These are phyloP conservation scores for Dillenia suffruticosa DNA, from an alignment of 164 flowering plant species.

Conservation along the genomic window DNA sequence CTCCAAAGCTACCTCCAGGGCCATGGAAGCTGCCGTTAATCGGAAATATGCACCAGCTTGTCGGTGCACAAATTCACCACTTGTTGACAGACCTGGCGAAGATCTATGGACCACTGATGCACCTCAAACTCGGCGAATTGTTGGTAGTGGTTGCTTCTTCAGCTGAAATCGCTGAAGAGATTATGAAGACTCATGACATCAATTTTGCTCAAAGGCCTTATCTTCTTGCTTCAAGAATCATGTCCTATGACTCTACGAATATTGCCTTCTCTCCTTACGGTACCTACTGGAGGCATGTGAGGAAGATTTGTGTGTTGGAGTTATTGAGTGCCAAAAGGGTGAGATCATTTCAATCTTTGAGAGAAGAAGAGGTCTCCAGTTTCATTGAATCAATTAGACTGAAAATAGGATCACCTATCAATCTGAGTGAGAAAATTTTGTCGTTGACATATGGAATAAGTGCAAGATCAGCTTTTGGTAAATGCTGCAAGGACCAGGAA, in stretches of 20 bases:
- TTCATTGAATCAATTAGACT: no score
- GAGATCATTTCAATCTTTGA: background rate
- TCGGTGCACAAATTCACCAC: constrained; percentile 15
- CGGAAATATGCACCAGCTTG: constrained; percentile 23
- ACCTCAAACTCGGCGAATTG: constrained; percentile 19
- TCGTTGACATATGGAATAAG: background rate
- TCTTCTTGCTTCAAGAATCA: constrained; percentile 1
- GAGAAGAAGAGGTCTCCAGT: constrained; percentile 18
- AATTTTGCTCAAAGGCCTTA: constrained; percentile 14
- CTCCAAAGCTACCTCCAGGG: constrained; percentile 6
- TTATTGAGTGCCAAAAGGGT: constrained; percentile 14
- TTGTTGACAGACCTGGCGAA: constrained; percentile 15
- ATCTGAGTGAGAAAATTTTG: background rate
- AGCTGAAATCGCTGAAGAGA: constrained; percentile 17
- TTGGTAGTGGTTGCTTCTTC: constrained; percentile 20
- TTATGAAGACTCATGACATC: constrained; percentile 19
- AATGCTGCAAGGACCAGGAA: constrained; percentile 11
- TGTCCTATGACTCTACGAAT: constrained; percentile 8
- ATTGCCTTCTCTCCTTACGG: constrained; percentile 21
- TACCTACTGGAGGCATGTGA: constrained; percentile 14
- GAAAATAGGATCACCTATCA: no score
- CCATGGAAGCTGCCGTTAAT: constrained; percentile 14
- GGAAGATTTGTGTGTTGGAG: constrained; percentile 14
- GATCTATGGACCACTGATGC: constrained; percentile 24
- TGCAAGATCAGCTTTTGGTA: constrained; percentile 16